A percentile compares a stretch with the other conserved stretches of the same genome.
phyloP scores from a whole-genome alignment of 805 yeast species.

The Torulaspora delbrueckii region DNA sequence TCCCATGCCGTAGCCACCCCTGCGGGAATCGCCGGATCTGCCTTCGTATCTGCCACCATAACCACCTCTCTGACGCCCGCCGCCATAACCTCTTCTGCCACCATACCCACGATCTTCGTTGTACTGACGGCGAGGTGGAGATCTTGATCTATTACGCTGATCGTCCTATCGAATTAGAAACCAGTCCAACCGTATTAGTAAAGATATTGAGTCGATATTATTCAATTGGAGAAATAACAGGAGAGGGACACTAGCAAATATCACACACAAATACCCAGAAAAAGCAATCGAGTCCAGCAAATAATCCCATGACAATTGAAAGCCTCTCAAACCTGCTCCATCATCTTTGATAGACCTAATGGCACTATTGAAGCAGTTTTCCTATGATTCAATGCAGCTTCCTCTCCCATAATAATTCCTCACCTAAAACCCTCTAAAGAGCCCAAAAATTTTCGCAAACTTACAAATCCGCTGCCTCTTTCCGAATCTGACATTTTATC shows the following conservation, averaged over 20 bases:
- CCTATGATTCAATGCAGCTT: neutral
- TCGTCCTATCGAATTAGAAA: constrained; percentile 4
- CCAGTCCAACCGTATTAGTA: constrained; percentile 9
- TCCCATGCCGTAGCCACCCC: constrained; percentile 28
- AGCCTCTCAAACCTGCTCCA: neutral
- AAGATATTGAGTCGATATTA: neutral
- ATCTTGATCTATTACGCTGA: constrained; percentile 21
- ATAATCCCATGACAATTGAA: neutral
- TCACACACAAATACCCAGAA: neutral
- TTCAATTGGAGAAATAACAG: constrained; percentile 1
- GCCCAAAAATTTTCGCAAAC: constrained; percentile 4
- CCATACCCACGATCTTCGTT: constrained; percentile 13
- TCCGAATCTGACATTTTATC: constrained; percentile 9
- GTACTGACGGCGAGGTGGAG: constrained; percentile 18
- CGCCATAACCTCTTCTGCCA: constrained; percentile 24
- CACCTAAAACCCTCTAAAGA: neutral
- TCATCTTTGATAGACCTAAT: too few relatives aligned
- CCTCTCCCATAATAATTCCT: neutral
- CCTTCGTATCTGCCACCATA: constrained; percentile 38
- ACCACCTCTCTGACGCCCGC: constrained; percentile 34
- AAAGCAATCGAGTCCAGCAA: neutral
- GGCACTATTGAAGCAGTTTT: neutral
- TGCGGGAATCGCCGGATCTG: constrained; percentile 35
- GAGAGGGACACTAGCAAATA: constrained; percentile 1
- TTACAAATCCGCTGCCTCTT: constrained; percentile 11